Conservation (phyloP, 305 asterid genomes). For the Fraxinus xanthoxyloides region DNA sequence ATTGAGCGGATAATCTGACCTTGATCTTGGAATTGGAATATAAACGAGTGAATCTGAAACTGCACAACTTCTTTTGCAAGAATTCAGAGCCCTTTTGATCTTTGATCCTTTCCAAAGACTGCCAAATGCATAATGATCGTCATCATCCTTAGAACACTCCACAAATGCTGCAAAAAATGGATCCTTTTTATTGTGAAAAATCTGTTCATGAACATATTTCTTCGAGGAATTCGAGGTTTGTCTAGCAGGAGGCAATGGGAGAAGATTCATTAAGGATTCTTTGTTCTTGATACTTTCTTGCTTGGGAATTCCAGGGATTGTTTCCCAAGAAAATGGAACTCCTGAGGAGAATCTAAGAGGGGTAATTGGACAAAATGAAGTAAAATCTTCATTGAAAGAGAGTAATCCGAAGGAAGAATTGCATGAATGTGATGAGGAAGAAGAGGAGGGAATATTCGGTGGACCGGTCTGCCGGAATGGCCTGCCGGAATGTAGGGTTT, state of each 20-base stretch:
- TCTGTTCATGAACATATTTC: background rate
- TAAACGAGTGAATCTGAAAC: background rate
- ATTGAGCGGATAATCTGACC: background rate
- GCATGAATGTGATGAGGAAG: background rate
- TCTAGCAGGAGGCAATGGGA: slow-evolving; percentile 3
- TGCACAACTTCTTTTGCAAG: background rate
- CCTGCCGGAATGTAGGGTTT: background rate
- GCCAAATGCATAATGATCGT: background rate
- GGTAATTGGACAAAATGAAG: slow-evolving; percentile 5
- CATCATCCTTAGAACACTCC: slow-evolving; percentile 1
- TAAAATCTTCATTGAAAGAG: background rate
- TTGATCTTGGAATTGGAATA: slow-evolving; percentile 1
- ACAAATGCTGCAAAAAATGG: slow-evolving; percentile 4
- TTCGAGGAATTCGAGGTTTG: background rate
- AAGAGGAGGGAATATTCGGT: background rate
- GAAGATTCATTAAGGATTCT: background rate
- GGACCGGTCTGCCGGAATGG: background rate
- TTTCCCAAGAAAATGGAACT: slow-evolving; percentile 8
- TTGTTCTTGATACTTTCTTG: background rate
- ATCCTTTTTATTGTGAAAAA: background rate
- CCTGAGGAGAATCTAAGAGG: background rate
- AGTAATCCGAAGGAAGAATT: background rate
- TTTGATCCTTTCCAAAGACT: background rate
- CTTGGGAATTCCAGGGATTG: slow-evolving; percentile 10
- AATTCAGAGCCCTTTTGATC: background rate